Evolutionary conservation across 2,329 filamentous ascomycete species (phyloP).

Genomic region (Macrophomina tecta): DNA sequence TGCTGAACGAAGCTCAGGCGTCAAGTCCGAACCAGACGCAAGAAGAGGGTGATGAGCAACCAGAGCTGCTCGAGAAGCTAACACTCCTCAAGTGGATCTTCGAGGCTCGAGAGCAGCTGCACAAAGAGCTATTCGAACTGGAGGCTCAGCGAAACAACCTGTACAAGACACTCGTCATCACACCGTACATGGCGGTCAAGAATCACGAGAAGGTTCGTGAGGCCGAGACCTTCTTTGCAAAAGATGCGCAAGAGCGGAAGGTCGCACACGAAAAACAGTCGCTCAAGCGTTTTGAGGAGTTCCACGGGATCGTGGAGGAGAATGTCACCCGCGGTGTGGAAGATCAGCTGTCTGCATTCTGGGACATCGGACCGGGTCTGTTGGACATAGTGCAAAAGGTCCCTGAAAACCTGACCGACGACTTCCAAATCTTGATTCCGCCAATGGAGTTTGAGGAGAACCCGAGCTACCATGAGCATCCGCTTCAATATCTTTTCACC

Average conservation of each 20-base stretch:
- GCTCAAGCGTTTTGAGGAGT: slow-evolving; percentile 74
- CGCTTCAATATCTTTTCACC: slow-evolving; percentile 88
- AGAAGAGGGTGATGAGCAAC: slow-evolving; percentile 93
- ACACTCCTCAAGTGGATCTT: slow-evolving; percentile 97
- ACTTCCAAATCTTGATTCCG: slow-evolving; percentile 79
- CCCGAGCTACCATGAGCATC: slow-evolving; percentile 77
- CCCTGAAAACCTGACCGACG: slow-evolving; percentile 59
- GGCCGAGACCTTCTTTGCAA: slow-evolving; percentile 80
- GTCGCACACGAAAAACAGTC: slow-evolving; percentile 74
- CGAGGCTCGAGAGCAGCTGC: slow-evolving; percentile 85
- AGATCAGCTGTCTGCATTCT: slow-evolving; percentile 90
- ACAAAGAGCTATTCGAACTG: slow-evolving; percentile 84
- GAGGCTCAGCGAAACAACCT: slow-evolving; percentile 84
- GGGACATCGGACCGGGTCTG: slow-evolving; percentile 92
- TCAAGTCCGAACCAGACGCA: slow-evolving; percentile 82
- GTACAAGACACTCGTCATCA: slow-evolving; percentile 82
- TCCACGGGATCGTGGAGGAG: slow-evolving; percentile 78
- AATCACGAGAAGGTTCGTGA: slow-evolving; percentile 81
- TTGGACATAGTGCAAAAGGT: slow-evolving; percentile 80
- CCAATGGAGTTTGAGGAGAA: slow-evolving; percentile 82
- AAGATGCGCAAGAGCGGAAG: slow-evolving; percentile 76
- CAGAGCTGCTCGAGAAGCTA: slow-evolving; percentile 90
- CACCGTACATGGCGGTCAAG: slow-evolving; percentile 75
- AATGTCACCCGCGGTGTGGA: slow-evolving; percentile 90
- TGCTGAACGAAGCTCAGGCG: slow-evolving; percentile 74